These are phyloP conservation scores for Termitomyces sp. DNA, from an alignment of 768 basidiomycete genomes.

Conservation along the genomic window DNA sequence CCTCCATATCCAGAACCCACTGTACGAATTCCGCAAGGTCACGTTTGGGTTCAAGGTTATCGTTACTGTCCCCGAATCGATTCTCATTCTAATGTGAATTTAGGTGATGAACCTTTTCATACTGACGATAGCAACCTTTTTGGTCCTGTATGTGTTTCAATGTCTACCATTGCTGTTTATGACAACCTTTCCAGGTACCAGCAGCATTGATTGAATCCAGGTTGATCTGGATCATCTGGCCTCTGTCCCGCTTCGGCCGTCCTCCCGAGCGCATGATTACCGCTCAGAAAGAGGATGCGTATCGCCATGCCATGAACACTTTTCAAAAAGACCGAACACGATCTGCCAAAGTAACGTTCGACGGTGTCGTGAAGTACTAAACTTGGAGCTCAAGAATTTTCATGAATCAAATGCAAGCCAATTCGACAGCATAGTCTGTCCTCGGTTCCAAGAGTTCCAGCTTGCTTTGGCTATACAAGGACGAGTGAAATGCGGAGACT, in stretches of 20 bases:
- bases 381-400: not conserved
- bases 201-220: slow-evolving; percentile 46
- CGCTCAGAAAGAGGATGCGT: slow-evolving; percentile 16
- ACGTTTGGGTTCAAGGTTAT: slow-evolving; percentile 71
- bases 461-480: not conserved
- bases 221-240: slow-evolving; percentile 47
- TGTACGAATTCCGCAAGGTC: slow-evolving; percentile 53
- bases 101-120: slow-evolving; percentile 63
- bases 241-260: slow-evolving; percentile 40
- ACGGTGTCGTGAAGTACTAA: slow-evolving; percentile 8
- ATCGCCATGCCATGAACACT: slow-evolving; percentile 28
- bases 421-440: not conserved
- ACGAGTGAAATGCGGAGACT: not conserved
- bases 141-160: slow-evolving; percentile 49
- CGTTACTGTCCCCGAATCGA: not conserved
- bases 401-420: not conserved
- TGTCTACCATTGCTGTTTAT: not conserved
- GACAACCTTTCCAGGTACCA: slow-evolving; percentile 29
- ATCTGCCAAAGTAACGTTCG: slow-evolving; percentile 28
- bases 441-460: not conserved
- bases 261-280: slow-evolving; percentile 11
- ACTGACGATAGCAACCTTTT: slow-evolving; percentile 71
- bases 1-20: slow-evolving; percentile 58
- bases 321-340: slow-evolving; percentile 36
- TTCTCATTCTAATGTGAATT: not conserved